These are phyloP conservation scores for Alloascoidea africana DNA, from an alignment of 805 yeast species.

Conservation along the genomic window DNA sequence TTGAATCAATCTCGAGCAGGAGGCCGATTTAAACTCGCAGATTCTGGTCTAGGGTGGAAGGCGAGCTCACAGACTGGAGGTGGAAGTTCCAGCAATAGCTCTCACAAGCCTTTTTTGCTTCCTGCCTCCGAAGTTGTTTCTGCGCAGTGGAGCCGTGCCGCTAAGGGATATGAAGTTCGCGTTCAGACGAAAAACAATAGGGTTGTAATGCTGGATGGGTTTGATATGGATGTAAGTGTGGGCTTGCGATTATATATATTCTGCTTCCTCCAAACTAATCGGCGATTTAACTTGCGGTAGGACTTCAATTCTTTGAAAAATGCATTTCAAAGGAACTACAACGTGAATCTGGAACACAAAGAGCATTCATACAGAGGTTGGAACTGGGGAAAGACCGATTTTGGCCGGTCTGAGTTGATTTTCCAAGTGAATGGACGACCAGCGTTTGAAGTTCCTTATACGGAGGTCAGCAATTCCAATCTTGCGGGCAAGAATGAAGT, in stretches of 20 bases:
- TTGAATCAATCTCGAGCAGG: conserved; percentile 69
- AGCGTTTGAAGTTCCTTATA: conserved; percentile 79
- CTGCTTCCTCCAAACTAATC: not conserved
- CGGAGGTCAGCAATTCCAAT: conserved; percentile 68
- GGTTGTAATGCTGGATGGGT: conserved; percentile 82
- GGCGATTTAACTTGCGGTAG: conserved; percentile 2
- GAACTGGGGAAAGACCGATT: conserved; percentile 96
- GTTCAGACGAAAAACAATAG: conserved; percentile 83
- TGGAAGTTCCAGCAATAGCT: conserved; percentile 29
- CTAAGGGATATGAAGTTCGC: conserved; percentile 80
- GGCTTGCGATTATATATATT: not conserved
- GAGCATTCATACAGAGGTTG: conserved; percentile 96
- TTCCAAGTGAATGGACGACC: conserved; percentile 83
- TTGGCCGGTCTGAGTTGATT: conserved; percentile 82
- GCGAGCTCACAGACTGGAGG: conserved; percentile 33
- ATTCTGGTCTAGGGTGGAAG: conserved; percentile 98
- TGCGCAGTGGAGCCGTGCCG: conserved; percentile 85
- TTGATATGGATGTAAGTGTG: conserved; percentile 40
- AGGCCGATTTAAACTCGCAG: conserved; percentile 91
- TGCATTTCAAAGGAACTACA: conserved; percentile 68
- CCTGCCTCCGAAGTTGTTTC: conserved; percentile 76
- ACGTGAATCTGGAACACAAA: conserved; percentile 56
- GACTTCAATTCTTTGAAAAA: conserved; percentile 72
- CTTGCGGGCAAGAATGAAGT: conserved; percentile 89
- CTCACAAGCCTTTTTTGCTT: conserved; percentile 66